Evolutionary conservation across 2,329 filamentous ascomycete genomes (phyloP), one percentile per base, ranked within the genome.

Genomic region (Colletotrichum echinochloae): DNA sequence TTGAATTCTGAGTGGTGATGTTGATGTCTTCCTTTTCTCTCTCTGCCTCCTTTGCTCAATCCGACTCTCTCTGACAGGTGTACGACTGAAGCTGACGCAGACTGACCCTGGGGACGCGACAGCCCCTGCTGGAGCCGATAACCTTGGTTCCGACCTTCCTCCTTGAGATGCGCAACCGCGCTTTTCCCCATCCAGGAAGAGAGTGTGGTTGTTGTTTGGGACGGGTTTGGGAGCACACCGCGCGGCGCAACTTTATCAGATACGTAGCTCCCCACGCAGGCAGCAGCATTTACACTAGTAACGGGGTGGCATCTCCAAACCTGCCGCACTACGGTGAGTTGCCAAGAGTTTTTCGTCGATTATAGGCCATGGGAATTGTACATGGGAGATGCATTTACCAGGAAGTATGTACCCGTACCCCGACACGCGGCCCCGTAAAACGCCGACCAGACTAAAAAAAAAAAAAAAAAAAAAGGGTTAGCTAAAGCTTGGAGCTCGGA

Each of bases 31-130:
- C 30, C 30, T 33, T 46, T 1, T 46, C 9, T 46, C 9, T 12
- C 12, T 18, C 6, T n/a, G n/a, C n/a, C n/a, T 46, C 44, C 41
- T 44, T 46, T n/a, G 5, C n/a, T 12, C 20, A 23, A 8, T 46
- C 20, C 4, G n/a, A 46, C 44, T 46, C 51, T 35, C 20, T 65
- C 28, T 55, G 16, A 14, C 30, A 39, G 37, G 57, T 9, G n/a
- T 71, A 68, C 64, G 64, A 68, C 67, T 68, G 41, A 57, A 20
- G 64, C 64, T 71, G 68, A 71, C 64, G 68, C 57, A 70, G 51
- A 16, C 57, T 52, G 41, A 23, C 18, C 46, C 35, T 9, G 33
- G 20, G 65, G 64, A 71, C 68, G 64, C 64, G 64, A 62, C 64
- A 71, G 68, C 61, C 26, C 28, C 28, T 35, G 5, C 23, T 14